Evolutionary conservation across 2,329 filamentous ascomycete genomes (phyloP).

Genomic region (Sporothrix humicola): DNA sequence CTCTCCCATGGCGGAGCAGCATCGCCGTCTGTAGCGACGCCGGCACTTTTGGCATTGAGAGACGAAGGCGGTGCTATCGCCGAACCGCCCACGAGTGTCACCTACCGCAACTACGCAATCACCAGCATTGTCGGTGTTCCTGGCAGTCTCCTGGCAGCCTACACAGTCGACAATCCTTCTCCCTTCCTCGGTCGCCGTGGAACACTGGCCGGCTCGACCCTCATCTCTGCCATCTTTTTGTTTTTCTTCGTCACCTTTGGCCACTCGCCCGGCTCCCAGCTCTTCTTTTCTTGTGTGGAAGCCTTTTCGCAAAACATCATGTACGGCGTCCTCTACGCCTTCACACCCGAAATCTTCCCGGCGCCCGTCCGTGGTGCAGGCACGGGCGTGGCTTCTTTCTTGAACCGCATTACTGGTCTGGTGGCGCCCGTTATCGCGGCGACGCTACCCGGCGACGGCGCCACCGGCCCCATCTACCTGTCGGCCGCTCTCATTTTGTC

Average conservation of each 20-base stretch:
- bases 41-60: slow-evolving; percentile 42
- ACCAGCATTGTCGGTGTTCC: slow-evolving; percentile 78
- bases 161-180: slow-evolving; percentile 69
- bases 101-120: slow-evolving; percentile 83
- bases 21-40: slow-evolving; percentile 39
- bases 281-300: slow-evolving; percentile 70
- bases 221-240: slow-evolving; percentile 71
- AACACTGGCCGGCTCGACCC: slow-evolving; percentile 70
- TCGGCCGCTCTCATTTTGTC: slow-evolving; percentile 62
- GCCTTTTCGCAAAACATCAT: slow-evolving; percentile 77
- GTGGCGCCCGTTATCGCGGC: slow-evolving; percentile 72
- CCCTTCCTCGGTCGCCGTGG: slow-evolving; percentile 71
- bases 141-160: slow-evolving; percentile 75
- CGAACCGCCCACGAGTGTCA: slow-evolving; percentile 50
- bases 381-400: slow-evolving; percentile 72
- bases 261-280: slow-evolving; percentile 61
- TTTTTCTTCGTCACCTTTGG: slow-evolving; percentile 70
- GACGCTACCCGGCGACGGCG: slow-evolving; percentile 62
- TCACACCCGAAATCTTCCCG: slow-evolving; percentile 78
- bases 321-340: slow-evolving; percentile 78
- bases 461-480: slow-evolving; percentile 63
- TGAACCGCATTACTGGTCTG: slow-evolving; percentile 71
- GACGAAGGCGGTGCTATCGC: slow-evolving; percentile 42
- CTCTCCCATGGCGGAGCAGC: slow-evolving; percentile 62
- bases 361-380: slow-evolving; percentile 74